Percentiles rank a stretch among this genome's conserved stretches.
Evolutionary conservation across 148 eudicot genomes (phyloP).

Genomic region (Fagopyrum homotropicum): DNA sequence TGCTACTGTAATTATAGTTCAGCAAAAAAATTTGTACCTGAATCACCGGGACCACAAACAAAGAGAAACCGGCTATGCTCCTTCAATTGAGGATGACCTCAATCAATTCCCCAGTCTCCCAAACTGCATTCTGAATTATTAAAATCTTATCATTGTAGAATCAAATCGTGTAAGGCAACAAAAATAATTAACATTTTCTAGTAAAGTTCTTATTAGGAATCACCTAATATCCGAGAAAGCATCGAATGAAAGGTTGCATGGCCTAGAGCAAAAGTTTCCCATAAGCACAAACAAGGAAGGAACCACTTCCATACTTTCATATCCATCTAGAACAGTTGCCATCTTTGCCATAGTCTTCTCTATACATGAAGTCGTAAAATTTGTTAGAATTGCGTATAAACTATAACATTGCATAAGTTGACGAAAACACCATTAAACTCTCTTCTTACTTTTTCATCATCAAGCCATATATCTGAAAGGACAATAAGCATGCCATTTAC

Average conservation of each 20-base stretch:
- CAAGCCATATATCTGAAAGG: constrained; percentile 85
- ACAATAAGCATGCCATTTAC: constrained; percentile 91
- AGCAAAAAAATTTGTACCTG: constrained; percentile 38
- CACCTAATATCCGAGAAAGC: constrained; percentile 77
- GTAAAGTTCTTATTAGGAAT: background rate
- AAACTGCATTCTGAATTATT: constrained; percentile 59
- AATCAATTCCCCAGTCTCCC: constrained; percentile 86
- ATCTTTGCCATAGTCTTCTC: constrained; percentile 86
- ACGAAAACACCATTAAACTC: background rate
- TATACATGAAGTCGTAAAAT: constrained; percentile 20
- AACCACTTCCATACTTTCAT: constrained; percentile 78
- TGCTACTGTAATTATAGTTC: background rate
- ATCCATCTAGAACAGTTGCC: constrained; percentile 60
- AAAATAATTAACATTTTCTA: background rate
- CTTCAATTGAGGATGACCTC: constrained; percentile 53
- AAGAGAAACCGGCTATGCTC: constrained; percentile 75
- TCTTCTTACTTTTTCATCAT: constrained; percentile 62
- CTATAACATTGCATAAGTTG: background rate
- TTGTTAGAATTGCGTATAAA: constrained; percentile 17
- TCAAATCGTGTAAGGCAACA: background rate
- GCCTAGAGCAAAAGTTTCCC: constrained; percentile 89
- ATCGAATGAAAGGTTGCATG: constrained; percentile 73
- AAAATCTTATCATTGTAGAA: constrained; percentile 1
- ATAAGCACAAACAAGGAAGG: constrained; percentile 93
- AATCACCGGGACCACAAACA: constrained; percentile 88